Conservation (phyloP, 441 rosid species). For the Metrosideros polymorpha region DNA sequence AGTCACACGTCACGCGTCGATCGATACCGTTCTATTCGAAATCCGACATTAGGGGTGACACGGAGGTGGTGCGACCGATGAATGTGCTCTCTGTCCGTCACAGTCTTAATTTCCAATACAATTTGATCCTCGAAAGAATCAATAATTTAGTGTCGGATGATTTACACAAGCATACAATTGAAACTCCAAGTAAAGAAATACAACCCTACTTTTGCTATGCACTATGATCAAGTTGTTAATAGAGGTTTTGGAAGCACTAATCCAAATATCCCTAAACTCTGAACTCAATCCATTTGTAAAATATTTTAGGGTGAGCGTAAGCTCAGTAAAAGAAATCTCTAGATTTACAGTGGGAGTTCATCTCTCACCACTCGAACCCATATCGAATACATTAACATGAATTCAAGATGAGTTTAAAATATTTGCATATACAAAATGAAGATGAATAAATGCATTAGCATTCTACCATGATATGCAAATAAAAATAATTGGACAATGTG, state of each 20-base stretch:
- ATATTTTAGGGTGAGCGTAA: neutral
- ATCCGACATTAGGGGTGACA: neutral
- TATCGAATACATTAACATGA: neutral
- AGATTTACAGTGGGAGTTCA: neutral
- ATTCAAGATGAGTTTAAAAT: neutral
- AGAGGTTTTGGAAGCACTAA: neutral
- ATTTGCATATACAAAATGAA: neutral
- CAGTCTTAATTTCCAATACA: neutral
- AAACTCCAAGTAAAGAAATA: neutral
- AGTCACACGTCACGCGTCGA: neutral
- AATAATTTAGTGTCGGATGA: neutral
- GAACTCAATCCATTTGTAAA: neutral
- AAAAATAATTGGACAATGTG: neutral
- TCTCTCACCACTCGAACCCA: fast-evolving
- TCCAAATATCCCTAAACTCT: neutral
- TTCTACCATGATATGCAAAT: neutral
- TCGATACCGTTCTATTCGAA: neutral
- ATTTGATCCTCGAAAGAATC: neutral
- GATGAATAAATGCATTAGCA: neutral
- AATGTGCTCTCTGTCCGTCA: neutral
- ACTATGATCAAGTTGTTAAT: neutral
- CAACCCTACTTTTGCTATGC: neutral
- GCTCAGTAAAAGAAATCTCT: neutral
- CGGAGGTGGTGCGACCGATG: neutral
- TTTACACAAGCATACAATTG: neutral